phyloP scores from a whole-genome alignment of 2,329 filamentous ascomycete species.

The Cytospora paraplurivora region DNA sequence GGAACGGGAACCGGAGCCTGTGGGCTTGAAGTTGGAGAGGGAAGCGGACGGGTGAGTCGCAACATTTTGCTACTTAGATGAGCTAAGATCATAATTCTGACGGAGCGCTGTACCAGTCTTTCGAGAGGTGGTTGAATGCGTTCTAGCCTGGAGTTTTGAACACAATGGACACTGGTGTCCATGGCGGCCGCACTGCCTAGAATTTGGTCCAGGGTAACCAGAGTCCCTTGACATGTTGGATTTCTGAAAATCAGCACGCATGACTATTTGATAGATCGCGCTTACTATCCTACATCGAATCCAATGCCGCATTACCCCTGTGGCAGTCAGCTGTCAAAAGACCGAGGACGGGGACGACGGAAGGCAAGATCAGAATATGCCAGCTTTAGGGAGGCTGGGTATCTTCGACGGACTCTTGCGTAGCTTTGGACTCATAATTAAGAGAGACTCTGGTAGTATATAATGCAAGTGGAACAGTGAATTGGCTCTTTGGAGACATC shows the following conservation, averaged over 20 bases:
- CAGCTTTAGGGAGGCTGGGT: too few relatives aligned
- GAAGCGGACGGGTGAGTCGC: slow-evolving; percentile 1
- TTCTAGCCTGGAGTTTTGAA: slow-evolving; percentile 7
- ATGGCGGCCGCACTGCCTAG: slow-evolving; percentile 15
- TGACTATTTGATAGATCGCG: neutral
- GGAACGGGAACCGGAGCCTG: slow-evolving; percentile 27
- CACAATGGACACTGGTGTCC: slow-evolving; percentile 9
- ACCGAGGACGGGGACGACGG: too few relatives aligned
- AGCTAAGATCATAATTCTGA: slow-evolving; percentile 24
- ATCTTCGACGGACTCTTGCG: too few relatives aligned
- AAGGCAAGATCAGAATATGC: too few relatives aligned
- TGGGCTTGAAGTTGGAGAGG: neutral
- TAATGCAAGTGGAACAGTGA: neutral
- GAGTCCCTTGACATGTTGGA: neutral
- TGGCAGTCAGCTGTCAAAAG: neutral
- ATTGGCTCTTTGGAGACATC: neutral
- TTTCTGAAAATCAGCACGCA: neutral
- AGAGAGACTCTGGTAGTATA: too few relatives aligned
- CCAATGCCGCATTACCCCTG: neutral
- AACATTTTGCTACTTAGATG: slow-evolving; percentile 31
- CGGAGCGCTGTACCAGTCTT: neutral
- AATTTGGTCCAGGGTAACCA: neutral
- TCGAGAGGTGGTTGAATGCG: neutral
- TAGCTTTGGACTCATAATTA: too few relatives aligned
- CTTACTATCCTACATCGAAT: neutral